Percentiles rank a stretch among this genome's conserved stretches.
These are phyloP conservation scores for Ceratobasidium papillatum DNA, from an alignment of 1,284 basidiomycete species.

Conservation along the genomic window DNA sequence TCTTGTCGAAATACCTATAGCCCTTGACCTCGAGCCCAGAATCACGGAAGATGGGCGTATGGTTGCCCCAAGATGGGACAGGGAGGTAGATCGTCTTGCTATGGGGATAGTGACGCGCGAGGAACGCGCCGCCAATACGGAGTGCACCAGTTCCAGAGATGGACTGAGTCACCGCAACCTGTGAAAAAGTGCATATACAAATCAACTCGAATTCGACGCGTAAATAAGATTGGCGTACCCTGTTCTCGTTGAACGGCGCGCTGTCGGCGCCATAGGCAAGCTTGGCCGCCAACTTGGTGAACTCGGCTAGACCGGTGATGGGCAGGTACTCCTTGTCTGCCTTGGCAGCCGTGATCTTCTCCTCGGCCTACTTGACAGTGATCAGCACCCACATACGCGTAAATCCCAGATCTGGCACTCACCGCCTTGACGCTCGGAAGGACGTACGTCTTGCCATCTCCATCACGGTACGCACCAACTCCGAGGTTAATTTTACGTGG, in stretches of 20 bases:
- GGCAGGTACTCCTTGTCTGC: constrained; percentile 98
- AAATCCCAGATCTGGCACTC: constrained; percentile 43
- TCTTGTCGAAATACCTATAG: constrained; percentile 95
- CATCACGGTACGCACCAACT: constrained; percentile 94
- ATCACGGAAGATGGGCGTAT: constrained; percentile 74
- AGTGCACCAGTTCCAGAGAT: constrained; percentile 99
- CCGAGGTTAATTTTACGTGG: constrained; percentile 97
- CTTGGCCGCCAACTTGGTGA: constrained; percentile 89
- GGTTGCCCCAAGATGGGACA: constrained; percentile 97
- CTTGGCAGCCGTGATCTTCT: constrained; percentile 69
- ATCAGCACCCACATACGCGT: neutral
- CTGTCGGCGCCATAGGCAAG: constrained; percentile 92
- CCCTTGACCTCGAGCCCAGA: constrained; percentile 92
- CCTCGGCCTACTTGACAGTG: constrained; percentile 71
- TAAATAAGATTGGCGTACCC: constrained; percentile 60
- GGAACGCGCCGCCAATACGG: constrained; percentile 94
- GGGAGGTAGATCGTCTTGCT: constrained; percentile 94
- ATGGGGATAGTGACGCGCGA: constrained; percentile 89
- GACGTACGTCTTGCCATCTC: constrained; percentile 94
- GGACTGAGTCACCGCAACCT: constrained; percentile 94
- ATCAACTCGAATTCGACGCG: constrained; percentile 41
- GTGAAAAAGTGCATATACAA: constrained; percentile 30
- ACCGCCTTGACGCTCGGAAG: constrained; percentile 90
- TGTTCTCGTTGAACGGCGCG: constrained; percentile 73
- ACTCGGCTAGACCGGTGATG: constrained; percentile 90